Evolutionary conservation across 148 eudicot species (phyloP).

Genomic region (Silene uniflora): DNA sequence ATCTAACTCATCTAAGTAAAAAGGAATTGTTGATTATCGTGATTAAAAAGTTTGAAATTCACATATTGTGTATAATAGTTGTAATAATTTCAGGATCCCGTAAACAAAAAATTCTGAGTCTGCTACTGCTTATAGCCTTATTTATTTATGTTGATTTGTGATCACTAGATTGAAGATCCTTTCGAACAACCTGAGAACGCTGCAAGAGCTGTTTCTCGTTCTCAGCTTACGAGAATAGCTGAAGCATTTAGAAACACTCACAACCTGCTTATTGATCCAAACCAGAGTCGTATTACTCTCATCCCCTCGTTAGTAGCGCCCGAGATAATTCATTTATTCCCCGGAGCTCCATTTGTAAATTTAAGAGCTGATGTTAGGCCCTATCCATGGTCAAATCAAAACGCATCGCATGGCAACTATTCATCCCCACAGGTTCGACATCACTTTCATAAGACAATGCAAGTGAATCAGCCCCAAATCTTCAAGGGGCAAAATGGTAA

Average conservation of each 20-base stretch:
- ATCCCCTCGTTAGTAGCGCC: constrained; percentile 36
- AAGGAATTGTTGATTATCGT: no score
- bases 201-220: constrained; percentile 50
- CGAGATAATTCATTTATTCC: constrained; percentile 27
- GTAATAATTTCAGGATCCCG: neutral
- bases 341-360: constrained; percentile 23
- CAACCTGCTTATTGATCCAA: constrained; percentile 30
- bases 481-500: constrained; percentile 5
- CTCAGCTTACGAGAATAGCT: constrained; percentile 40
- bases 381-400: constrained; percentile 16
- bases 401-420: constrained; percentile 17
- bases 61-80: no score
- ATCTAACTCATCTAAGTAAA: no score
- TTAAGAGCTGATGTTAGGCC: constrained; percentile 11
- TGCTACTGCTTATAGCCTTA: neutral
- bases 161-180: constrained; percentile 66
- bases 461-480: constrained; percentile 18
- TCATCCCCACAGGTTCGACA: constrained; percentile 22
- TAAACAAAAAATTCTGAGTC: neutral
- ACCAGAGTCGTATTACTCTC: constrained; percentile 31
- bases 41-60: no score
- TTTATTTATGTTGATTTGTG: neutral
- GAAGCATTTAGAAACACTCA: constrained; percentile 42
- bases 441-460: constrained; percentile 22
- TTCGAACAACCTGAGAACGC: constrained; percentile 69